These are phyloP conservation scores for Salicornia ramosissima DNA, from an alignment of 148 eudicot genomes.

Conservation along the genomic window DNA sequence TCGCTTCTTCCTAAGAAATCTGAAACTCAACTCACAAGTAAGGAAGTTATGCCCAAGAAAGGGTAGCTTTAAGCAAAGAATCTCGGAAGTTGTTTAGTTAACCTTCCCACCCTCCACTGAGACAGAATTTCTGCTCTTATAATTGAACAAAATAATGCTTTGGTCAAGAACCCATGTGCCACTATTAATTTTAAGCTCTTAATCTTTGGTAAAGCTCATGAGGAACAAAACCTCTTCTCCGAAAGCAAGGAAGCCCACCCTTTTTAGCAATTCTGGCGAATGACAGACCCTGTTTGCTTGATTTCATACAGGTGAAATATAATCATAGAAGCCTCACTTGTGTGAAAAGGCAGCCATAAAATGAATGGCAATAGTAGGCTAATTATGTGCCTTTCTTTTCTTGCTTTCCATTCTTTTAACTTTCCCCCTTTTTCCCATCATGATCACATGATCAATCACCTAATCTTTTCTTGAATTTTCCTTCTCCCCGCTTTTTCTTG, in stretches of 20 bases:
- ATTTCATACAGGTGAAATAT: neutral
- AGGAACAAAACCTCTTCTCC: neutral
- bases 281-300: neutral
- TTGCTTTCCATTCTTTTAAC: neutral
- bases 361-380: conserved; percentile 7
- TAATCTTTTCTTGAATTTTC: conserved; percentile 5
- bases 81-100: conserved; percentile 15
- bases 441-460: conserved; percentile 3
- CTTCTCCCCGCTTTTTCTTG: neutral
- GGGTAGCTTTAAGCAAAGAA: conserved; percentile 28
- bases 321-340: conserved; percentile 7
- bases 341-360: conserved; percentile 12
- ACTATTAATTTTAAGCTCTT: neutral
- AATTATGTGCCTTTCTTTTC: conserved; percentile 9
- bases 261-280: conserved; percentile 12
- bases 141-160: conserved; percentile 11
- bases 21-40: conserved; percentile 53
- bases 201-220: neutral
- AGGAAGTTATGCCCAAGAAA: conserved; percentile 42
- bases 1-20: conserved; percentile 35
- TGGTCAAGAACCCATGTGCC: conserved; percentile 14
- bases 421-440: conserved; percentile 4
- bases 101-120: neutral
- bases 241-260: conserved; percentile 10
- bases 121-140: conserved; percentile 3